Evolutionary conservation across 495 filamentous ascomycete species (phyloP).

Genomic region (Lineolata rhizophorae): DNA sequence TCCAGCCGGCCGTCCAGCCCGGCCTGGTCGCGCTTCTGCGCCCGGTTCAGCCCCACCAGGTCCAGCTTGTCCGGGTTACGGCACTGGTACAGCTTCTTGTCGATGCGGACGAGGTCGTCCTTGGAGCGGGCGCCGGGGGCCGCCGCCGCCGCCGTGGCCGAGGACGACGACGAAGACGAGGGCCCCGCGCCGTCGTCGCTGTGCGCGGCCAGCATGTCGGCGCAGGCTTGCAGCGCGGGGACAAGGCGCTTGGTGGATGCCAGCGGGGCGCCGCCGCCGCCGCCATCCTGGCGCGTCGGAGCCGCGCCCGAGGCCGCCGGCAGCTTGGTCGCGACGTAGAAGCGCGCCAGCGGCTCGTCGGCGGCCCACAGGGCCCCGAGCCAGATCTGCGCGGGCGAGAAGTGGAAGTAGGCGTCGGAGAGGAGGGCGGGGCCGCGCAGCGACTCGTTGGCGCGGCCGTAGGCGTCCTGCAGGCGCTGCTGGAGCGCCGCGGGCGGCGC

Average conservation of each 20-base stretch:
- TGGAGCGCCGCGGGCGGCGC: constrained; percentile 8
- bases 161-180: constrained; percentile 13
- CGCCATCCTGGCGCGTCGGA: no score
- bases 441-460: constrained; percentile 43
- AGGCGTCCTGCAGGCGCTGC: constrained; percentile 40
- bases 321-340: constrained; percentile 56
- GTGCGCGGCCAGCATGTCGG: constrained; percentile 14
- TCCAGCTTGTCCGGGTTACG: constrained; percentile 46
- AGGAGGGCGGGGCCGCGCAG: constrained; percentile 62
- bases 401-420: constrained; percentile 89
- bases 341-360: constrained; percentile 46
- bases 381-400: constrained; percentile 86
- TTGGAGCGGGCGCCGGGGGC: constrained; percentile 4
- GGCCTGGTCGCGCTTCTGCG: constrained; percentile 23
- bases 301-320: constrained; percentile 1
- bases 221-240: constrained; percentile 22
- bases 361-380: constrained; percentile 53
- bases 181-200: no score
- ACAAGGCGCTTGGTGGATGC: constrained; percentile 15
- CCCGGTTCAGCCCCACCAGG: constrained; percentile 32
- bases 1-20: constrained; percentile 17
- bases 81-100: constrained; percentile 58
- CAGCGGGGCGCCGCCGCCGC: not conserved
- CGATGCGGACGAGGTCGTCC: constrained; percentile 24
- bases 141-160: constrained; percentile 12